Evolutionary conservation across 2,329 filamentous ascomycete species (phyloP).

Genomic region (Pseudonectria buxi): DNA sequence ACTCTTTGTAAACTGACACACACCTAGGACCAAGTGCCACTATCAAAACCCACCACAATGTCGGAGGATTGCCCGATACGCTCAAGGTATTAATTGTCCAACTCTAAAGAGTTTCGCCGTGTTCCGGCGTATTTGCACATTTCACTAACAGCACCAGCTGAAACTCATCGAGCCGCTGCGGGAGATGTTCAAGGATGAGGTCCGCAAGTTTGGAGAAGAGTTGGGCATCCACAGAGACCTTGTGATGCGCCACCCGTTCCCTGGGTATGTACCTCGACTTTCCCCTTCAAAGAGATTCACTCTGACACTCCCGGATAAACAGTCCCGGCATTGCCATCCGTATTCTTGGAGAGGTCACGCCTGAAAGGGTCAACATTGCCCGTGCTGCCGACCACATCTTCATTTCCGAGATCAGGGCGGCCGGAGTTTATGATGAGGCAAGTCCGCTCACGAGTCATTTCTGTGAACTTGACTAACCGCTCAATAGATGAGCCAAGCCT

Average conservation of each 20-base stretch:
- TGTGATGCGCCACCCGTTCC: slow-evolving; percentile 14
- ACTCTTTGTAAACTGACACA: slow-evolving; percentile 1
- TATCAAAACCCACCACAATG: slow-evolving; percentile 9
- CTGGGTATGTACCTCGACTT: background rate
- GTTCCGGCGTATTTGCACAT: too few species aligned
- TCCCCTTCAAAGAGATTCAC: background rate
- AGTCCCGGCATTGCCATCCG: slow-evolving; percentile 64
- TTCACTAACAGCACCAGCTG: background rate
- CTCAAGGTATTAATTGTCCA: too few species aligned
- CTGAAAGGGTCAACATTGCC: slow-evolving; percentile 70
- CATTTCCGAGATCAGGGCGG: slow-evolving; percentile 52
- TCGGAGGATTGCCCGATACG: slow-evolving; percentile 15
- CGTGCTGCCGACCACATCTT: slow-evolving; percentile 29
- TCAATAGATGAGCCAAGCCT: slow-evolving; percentile 38
- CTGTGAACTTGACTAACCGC: slow-evolving; percentile 4
- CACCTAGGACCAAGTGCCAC: background rate
- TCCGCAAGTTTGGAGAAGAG: slow-evolving; percentile 21
- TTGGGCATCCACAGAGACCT: slow-evolving; percentile 19
- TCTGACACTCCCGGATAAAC: background rate
- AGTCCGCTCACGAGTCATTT: background rate
- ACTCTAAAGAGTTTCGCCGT: too few species aligned
- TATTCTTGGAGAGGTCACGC: slow-evolving; percentile 77
- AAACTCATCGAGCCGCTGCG: slow-evolving; percentile 3
- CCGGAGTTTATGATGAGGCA: slow-evolving; percentile 63
- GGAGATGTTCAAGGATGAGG: slow-evolving; percentile 72